Evolutionary conservation across 2,329 filamentous ascomycete species (phyloP).

Genomic region (Tolypocladium amazonense): DNA sequence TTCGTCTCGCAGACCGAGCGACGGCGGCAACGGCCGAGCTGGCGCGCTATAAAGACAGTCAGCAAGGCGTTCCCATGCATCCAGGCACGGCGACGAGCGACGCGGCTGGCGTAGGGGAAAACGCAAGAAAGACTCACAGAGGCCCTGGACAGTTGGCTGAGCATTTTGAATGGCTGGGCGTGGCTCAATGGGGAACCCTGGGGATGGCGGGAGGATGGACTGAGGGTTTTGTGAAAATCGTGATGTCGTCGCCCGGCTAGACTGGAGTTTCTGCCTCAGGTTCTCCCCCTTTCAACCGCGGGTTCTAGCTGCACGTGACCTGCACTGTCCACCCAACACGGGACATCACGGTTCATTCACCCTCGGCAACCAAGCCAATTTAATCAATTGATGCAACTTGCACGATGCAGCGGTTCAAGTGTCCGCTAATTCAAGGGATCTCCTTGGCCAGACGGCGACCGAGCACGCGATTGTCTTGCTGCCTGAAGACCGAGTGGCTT

Average conservation of each 20-base stretch:
- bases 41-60: slow-evolving; percentile 33
- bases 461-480: neutral
- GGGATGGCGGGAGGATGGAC: slow-evolving; percentile 17
- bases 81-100: neutral
- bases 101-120: neutral
- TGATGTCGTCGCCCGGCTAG: slow-evolving; percentile 23
- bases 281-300: neutral
- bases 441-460: neutral
- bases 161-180: slow-evolving; percentile 39
- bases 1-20: slow-evolving; percentile 30
- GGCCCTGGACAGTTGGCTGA: slow-evolving; percentile 43
- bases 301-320: neutral
- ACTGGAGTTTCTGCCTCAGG: slow-evolving; percentile 17
- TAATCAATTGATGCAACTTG: neutral
- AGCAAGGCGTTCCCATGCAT: neutral
- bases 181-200: slow-evolving; percentile 36
- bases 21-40: slow-evolving; percentile 37
- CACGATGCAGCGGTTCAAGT: neutral
- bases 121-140: slow-evolving; percentile 34
- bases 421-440: neutral
- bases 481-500: neutral
- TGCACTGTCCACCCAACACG: neutral
- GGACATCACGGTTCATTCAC: neutral
- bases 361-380: neutral
- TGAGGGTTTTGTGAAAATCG: slow-evolving; percentile 36